phyloP scores from a whole-genome alignment of 1,139 yeast genomes.

The Taiozyma sp. region DNA sequence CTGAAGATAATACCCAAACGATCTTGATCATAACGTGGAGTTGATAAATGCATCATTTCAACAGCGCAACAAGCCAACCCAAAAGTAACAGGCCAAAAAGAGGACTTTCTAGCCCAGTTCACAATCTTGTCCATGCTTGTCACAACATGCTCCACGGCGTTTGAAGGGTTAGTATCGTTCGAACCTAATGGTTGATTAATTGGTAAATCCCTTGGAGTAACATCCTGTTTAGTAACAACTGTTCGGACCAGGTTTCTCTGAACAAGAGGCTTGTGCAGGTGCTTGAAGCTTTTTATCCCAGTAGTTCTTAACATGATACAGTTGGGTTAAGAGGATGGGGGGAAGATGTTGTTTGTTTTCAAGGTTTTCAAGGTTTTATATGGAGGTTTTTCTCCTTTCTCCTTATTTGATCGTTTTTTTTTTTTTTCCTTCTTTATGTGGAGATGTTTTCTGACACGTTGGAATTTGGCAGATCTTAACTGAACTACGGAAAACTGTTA shows the following conservation, averaged over 20 bases:
- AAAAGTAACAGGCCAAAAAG: conserved; percentile 93
- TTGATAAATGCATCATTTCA: conserved; percentile 93
- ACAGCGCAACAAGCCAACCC: conserved; percentile 93
- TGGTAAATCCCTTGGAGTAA: conserved; percentile 30
- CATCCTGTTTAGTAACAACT: conserved; percentile 14
- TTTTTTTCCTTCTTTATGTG: neutral
- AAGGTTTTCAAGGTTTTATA: too few relatives aligned
- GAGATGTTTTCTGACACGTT: neutral
- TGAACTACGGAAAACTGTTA: too few relatives aligned
- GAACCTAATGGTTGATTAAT: conserved; percentile 51
- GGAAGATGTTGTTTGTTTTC: too few relatives aligned
- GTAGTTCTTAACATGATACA: neutral
- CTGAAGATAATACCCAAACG: conserved; percentile 91
- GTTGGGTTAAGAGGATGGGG: too few relatives aligned
- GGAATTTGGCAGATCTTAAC: conserved; percentile 1
- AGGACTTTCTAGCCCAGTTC: conserved; percentile 90
- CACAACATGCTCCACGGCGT: conserved; percentile 74
- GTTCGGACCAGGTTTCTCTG: conserved; percentile 5
- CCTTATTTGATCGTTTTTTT: neutral
- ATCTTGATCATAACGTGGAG: conserved; percentile 92
- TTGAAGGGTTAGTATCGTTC: conserved; percentile 41
- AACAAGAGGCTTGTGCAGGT: neutral
- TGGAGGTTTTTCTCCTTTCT: neutral
- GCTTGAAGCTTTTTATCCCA: neutral
- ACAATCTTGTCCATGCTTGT: conserved; percentile 83